Conservation (phyloP, 1,284 basidiomycete species). For the Volvariella volvacea region DNA sequence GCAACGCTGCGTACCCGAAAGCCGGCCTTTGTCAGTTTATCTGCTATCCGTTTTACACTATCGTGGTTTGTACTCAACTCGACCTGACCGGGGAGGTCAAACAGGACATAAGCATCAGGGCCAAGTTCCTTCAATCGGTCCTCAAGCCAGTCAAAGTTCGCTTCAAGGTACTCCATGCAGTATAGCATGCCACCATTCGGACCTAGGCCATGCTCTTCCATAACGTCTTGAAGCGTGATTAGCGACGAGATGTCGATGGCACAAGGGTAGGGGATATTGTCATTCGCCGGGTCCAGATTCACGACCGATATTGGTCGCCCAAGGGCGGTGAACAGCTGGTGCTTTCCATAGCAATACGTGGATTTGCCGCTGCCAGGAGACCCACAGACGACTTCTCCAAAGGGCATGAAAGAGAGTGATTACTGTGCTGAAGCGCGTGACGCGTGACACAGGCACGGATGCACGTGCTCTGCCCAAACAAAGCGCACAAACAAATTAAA, state of each 20-base stretch:
- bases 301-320: conserved; percentile 83
- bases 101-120: conserved; percentile 79
- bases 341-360: conserved; percentile 90
- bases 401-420: conserved; percentile 65
- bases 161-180: conserved; percentile 96
- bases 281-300: conserved; percentile 96
- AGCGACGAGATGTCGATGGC: conserved; percentile 82
- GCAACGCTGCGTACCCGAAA: conserved; percentile 56
- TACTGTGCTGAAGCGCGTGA: no score
- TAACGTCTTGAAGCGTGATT: conserved; percentile 85
- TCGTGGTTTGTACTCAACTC: conserved; percentile 96
- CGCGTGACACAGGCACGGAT: no score
- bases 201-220: conserved; percentile 82
- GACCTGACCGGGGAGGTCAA: conserved; percentile 97
- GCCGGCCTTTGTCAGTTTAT: conserved; percentile 68
- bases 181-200: conserved; percentile 98
- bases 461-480: no score
- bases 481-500: no score
- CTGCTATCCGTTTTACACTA: conserved; percentile 76
- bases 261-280: conserved; percentile 86
- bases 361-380: conserved; percentile 93
- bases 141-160: conserved; percentile 94
- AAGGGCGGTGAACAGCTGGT: conserved; percentile 87
- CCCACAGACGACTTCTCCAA: conserved; percentile 85
- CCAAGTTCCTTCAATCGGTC: conserved; percentile 62